phyloP scores from a whole-genome alignment of 1,139 yeast species.

The Insectozyma bohioensis region DNA sequence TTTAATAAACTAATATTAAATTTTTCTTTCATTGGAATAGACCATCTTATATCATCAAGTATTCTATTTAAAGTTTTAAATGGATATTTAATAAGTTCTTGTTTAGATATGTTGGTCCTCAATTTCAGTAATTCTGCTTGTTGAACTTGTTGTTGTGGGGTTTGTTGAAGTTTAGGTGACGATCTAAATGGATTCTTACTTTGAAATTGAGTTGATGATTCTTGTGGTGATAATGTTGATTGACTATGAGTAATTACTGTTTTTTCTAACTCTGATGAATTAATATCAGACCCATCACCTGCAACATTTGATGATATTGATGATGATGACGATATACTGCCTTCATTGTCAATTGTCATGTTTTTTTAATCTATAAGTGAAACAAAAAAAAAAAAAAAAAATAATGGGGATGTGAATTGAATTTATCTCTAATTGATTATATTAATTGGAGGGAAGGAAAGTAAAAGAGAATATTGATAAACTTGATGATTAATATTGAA shows the following conservation, averaged over 20 bases:
- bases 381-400: no score
- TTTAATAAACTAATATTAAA: conserved; percentile 26
- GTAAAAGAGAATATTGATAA: no score
- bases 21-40: conserved; percentile 26
- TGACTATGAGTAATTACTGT: no score
- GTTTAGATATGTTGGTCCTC: conserved; percentile 9
- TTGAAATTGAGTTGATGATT: conserved; percentile 4
- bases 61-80: conserved; percentile 68
- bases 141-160: conserved; percentile 3
- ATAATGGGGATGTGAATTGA: no score
- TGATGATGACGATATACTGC: not conserved
- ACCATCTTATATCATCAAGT: conserved; percentile 60
- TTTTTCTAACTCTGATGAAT: conserved; percentile 4
- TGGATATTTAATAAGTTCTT: conserved; percentile 23
- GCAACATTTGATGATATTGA: not conserved
- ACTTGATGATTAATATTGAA: no score
- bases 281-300: not conserved
- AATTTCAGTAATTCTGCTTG: conserved; percentile 3
- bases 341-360: conserved; percentile 1
- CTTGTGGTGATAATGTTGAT: conserved; percentile 3
- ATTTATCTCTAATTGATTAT: no score
- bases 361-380: not conserved
- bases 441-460: no score
- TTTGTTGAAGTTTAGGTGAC: not conserved
- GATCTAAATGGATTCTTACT: conserved; percentile 11